These are phyloP conservation scores for Ilyonectria sp. DNA, from an alignment of 2,329 filamentous ascomycete species.

Conservation along the genomic window DNA sequence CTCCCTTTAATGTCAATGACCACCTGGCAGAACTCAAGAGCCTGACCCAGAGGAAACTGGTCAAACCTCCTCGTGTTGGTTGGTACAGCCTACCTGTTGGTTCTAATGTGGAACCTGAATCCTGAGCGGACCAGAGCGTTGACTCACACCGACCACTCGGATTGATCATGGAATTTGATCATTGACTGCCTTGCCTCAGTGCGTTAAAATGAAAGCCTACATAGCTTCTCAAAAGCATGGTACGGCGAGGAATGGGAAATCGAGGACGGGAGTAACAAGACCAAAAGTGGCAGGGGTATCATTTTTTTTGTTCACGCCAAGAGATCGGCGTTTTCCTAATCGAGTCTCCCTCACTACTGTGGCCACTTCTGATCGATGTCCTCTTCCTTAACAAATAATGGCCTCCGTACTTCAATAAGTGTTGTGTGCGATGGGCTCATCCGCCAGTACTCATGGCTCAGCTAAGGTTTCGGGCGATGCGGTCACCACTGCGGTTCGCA, in stretches of 20 bases:
- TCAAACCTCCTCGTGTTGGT: background rate
- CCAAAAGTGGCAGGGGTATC: background rate
- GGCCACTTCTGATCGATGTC: background rate
- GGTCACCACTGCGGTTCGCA: background rate
- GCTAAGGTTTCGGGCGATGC: background rate
- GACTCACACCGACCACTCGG: background rate
- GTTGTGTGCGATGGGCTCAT: background rate
- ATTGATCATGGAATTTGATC: background rate
- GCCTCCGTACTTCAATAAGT: background rate
- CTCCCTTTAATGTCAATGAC: background rate
- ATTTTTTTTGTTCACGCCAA: background rate
- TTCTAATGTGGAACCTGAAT: background rate
- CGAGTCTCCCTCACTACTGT: background rate
- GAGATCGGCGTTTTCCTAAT: background rate
- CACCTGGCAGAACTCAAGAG: background rate
- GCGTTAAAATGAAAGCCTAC: background rate
- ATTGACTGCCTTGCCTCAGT: background rate
- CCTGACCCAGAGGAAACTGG: background rate
- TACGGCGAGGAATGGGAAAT: background rate
- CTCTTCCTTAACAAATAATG: background rate
- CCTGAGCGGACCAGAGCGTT: background rate
- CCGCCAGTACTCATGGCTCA: background rate
- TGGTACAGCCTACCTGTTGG: background rate
- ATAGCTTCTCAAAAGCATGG: background rate
- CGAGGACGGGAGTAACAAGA: background rate